A percentile compares a stretch with the other conserved stretches of the same genome.
Conservation (phyloP, 225 moss, liverwort and hornwort species). For the Straminergon stramineum region DNA sequence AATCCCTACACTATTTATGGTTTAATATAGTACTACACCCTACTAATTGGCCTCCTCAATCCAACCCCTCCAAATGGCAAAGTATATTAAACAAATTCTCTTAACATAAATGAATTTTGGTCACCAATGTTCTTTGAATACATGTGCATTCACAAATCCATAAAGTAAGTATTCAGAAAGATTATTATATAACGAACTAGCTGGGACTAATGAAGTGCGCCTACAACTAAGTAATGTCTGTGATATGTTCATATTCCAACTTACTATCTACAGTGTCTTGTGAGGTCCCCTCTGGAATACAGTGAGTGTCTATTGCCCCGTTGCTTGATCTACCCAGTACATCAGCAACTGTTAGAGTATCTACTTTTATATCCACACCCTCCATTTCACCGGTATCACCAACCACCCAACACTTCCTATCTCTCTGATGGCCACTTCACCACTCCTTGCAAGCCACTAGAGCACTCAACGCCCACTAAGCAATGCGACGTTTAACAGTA, state of each 20-base stretch:
- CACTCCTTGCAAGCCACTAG: background rate
- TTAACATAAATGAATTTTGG: background rate
- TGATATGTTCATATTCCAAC: background rate
- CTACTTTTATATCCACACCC: background rate
- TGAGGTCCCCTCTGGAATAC: background rate
- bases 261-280: background rate
- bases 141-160: background rate
- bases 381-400: background rate
- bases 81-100: background rate
- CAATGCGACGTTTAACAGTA: background rate
- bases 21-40: background rate
- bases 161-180: background rate
- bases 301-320: background rate
- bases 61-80: too few relatives aligned
- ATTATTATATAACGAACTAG: background rate
- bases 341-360: background rate
- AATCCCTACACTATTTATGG: background rate
- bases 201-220: background rate
- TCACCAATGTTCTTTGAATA: background rate
- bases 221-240: background rate
- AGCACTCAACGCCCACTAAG: background rate
- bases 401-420: background rate
- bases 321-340: background rate
- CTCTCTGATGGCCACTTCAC: background rate
- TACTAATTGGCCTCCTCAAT: background rate